Evolutionary conservation across 495 filamentous ascomycete species (phyloP).

Genomic region (Articulospora tetracladia): DNA sequence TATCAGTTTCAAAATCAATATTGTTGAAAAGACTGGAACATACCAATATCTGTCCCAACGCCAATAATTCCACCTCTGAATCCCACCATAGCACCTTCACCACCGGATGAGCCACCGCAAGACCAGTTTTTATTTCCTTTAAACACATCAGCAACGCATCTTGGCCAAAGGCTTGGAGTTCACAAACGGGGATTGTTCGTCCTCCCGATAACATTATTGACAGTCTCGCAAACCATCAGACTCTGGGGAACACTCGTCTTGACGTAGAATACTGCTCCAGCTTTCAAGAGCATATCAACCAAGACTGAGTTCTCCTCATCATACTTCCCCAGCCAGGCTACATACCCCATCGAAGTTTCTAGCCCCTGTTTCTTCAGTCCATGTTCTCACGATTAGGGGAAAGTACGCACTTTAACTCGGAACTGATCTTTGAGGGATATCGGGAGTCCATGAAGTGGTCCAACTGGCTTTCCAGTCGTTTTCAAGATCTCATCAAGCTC

Average conservation of each 20-base stretch:
- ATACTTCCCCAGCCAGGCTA: conserved; percentile 49
- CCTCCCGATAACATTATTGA: conserved; percentile 66
- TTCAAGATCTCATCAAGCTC: conserved; percentile 50
- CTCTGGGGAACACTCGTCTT: conserved; percentile 63
- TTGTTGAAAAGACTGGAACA: background rate
- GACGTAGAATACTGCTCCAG: conserved; percentile 61
- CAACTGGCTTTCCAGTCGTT: conserved; percentile 45
- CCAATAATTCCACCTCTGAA: conserved; percentile 40
- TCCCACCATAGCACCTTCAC: conserved; percentile 49
- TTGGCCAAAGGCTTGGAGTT: background rate
- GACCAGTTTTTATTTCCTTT: conserved; percentile 48
- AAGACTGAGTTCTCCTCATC: conserved; percentile 42
- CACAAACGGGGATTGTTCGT: conserved; percentile 54
- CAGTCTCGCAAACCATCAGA: conserved; percentile 43
- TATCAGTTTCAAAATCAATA: background rate
- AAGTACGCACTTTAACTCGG: conserved; percentile 46
- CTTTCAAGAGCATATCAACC: conserved; percentile 36
- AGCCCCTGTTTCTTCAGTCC: conserved; percentile 38
- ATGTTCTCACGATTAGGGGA: conserved; percentile 31
- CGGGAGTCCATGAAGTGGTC: conserved; percentile 66
- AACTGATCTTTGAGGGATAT: conserved; percentile 66
- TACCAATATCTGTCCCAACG: conserved; percentile 66
- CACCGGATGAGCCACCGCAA: conserved; percentile 59
- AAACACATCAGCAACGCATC: background rate
- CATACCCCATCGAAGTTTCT: conserved; percentile 54